Base-by-base conservation (phyloP, 257 asterid species). In the Gentiana dahurica region DNA sequence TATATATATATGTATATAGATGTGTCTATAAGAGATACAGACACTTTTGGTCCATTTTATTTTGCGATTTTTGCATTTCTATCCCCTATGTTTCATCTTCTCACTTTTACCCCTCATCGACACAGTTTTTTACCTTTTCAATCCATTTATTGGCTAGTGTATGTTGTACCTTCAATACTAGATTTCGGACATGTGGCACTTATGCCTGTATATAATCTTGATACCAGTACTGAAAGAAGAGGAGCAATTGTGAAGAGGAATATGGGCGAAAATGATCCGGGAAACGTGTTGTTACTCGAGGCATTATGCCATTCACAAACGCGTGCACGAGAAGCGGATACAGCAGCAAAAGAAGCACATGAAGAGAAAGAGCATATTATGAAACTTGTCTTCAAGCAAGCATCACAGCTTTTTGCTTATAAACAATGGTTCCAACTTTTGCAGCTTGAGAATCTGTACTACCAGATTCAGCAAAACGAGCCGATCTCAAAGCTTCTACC, bases 311-410 rank as follows among this genome's bases (percentile, higher is more conserved):
- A 82, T 66, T 90, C 96, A 32, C 97, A 90, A 79, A 84, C 96
- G 4, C 96, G 97, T 37, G 97, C 96, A 62, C 81, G 97, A 70
- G 94, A 87, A 74, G 96, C 97, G 1, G 97, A 87, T 79, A 71
- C 41, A 58, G 90, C 74, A 34, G 95, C 96, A 65, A 75, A 77
- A 62, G 73, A 64, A 75, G 91, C 90, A 41, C 70, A 65, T 50
- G 81, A 62, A 2, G 94, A 90, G 79, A 90, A 84, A 70, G 96
- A 90, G 65, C 81, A 77, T 4, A 66, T 82, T 6, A 75, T 76
- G 33, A 83, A 76, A 84, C 89, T 90, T 15, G 77, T 86, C 6
- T 77, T 90, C 56, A 66, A 76, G 54, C 96, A 90, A 62, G 97
- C 96, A 50, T 84, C 96, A 62, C 95, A 82, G 55, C 82, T 90